Percentiles rank a stretch among this genome's conserved stretches.
phyloP scores from a whole-genome alignment of 768 basidiomycete species.

The Tylopilus vinaceipallidus region DNA sequence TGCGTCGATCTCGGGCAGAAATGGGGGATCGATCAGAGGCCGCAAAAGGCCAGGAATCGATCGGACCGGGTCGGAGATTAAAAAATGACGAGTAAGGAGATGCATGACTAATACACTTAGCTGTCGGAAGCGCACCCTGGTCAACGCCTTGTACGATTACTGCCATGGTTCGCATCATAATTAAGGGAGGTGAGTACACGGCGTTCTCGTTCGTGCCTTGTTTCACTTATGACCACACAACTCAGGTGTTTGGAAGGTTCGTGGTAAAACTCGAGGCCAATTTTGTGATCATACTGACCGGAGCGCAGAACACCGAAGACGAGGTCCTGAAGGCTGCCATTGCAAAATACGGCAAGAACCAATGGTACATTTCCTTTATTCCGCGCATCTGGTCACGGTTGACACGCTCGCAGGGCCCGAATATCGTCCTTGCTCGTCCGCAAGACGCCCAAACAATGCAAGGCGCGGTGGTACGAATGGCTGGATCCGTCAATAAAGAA shows the following conservation, averaged over 20 bases:
- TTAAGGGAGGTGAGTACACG: conserved; percentile 71
- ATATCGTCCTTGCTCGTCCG: conserved; percentile 96
- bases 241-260: conserved; percentile 82
- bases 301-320: conserved; percentile 84
- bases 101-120: conserved; percentile 7
- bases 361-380: conserved; percentile 57
- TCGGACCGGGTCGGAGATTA: conserved; percentile 20
- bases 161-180: conserved; percentile 83
- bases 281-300: conserved; percentile 3
- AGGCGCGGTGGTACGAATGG: conserved; percentile 99
- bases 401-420: conserved; percentile 66
- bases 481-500: conserved; percentile 99
- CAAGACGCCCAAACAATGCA: conserved; percentile 99
- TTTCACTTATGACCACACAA: conserved; percentile 3
- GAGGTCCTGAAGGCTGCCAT: conserved; percentile 99
- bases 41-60: conserved; percentile 4
- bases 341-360: conserved; percentile 95
- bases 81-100: conserved; percentile 10
- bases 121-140: background rate
- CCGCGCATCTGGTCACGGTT: background rate
- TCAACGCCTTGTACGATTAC: background rate
- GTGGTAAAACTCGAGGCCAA: conserved; percentile 5
- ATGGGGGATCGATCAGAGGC: conserved; percentile 12
- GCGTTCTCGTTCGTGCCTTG: background rate
- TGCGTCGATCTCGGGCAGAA: background rate